Evolutionary conservation across 176 grass and related monocot genomes (phyloP).

Genomic region (Avena insularis): DNA sequence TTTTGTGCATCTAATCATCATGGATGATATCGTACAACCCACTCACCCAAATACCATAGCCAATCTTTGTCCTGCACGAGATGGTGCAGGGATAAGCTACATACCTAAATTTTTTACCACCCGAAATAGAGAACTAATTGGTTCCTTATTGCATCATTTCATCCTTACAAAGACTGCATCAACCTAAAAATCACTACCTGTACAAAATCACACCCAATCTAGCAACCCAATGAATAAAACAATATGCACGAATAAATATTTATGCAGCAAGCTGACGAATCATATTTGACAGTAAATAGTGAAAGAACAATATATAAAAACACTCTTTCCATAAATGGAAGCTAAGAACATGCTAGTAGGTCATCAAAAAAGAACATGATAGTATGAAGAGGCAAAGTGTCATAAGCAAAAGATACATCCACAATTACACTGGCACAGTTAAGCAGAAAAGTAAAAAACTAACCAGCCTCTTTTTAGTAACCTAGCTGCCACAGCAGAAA

Average conservation of each 20-base stretch:
- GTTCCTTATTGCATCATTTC: slow-evolving; percentile 7
- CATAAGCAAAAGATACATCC: slow-evolving; percentile 24
- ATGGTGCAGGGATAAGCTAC: slow-evolving; percentile 33
- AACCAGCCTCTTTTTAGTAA: slow-evolving; percentile 98
- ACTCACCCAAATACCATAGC: slow-evolving; percentile 30
- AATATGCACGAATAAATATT: slow-evolving; percentile 28
- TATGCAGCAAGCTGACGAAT: slow-evolving; percentile 16
- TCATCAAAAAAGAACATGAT: slow-evolving; percentile 9
- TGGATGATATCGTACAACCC: background rate
- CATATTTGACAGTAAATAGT: background rate
- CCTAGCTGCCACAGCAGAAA: slow-evolving; percentile 85
- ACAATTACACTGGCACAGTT: slow-evolving; percentile 26
- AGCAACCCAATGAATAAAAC: slow-evolving; percentile 24
- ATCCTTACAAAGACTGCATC: slow-evolving; percentile 18
- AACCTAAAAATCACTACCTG: background rate
- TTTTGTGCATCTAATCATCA: slow-evolving; percentile 40
- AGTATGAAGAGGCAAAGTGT: slow-evolving; percentile 21
- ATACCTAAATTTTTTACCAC: background rate
- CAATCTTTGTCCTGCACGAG: slow-evolving; percentile 9
- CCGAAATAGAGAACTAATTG: background rate
- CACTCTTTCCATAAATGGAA: slow-evolving; percentile 2
- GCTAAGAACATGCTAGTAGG: slow-evolving; percentile 20
- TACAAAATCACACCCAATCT: slow-evolving; percentile 20
- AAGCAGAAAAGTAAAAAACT: slow-evolving; percentile 47
- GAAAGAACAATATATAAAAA: background rate